Percentiles rank a stretch among this genome's conserved stretches.
These are phyloP conservation scores for Galium porrigens DNA, from an alignment of 305 asterid genomes.

Conservation along the genomic window DNA sequence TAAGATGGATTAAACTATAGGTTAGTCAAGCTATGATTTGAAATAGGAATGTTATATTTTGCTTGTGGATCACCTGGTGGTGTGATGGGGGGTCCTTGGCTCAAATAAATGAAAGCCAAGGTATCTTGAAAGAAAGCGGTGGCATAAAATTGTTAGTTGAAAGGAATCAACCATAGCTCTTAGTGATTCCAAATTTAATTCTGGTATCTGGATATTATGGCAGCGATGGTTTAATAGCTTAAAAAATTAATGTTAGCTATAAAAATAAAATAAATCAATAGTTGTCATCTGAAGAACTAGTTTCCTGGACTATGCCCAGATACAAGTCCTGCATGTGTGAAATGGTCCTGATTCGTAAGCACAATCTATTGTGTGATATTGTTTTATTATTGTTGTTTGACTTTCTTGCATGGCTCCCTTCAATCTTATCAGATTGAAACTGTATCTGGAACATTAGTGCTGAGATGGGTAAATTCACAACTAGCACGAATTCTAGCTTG, in stretches of 20 bases:
- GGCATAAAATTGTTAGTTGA: no score
- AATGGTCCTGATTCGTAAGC: neutral
- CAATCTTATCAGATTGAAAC: conserved; percentile 51
- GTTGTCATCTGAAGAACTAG: no score
- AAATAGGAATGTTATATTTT: neutral
- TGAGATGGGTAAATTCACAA: conserved; percentile 95
- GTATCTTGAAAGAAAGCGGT: no score
- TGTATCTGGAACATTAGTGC: conserved; percentile 85
- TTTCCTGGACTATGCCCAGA: neutral
- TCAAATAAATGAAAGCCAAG: no score
- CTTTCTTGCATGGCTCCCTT: conserved; percentile 13
- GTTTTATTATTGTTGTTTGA: neutral
- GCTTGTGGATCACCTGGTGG: no score
- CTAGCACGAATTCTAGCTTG: conserved; percentile 76
- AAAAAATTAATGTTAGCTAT: no score
- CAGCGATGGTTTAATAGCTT: no score
- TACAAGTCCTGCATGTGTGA: neutral
- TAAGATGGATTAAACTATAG: neutral
- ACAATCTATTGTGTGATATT: neutral
- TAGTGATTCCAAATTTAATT: no score
- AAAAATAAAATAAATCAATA: no score
- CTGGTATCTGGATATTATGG: no score
- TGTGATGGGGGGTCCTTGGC: no score
- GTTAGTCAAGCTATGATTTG: neutral
- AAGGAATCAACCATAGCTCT: no score